Evolutionary conservation across 1,284 basidiomycete species (phyloP), one percentile per base, ranked within the genome.

Genomic region (Cystobasidiaceae sp.): DNA sequence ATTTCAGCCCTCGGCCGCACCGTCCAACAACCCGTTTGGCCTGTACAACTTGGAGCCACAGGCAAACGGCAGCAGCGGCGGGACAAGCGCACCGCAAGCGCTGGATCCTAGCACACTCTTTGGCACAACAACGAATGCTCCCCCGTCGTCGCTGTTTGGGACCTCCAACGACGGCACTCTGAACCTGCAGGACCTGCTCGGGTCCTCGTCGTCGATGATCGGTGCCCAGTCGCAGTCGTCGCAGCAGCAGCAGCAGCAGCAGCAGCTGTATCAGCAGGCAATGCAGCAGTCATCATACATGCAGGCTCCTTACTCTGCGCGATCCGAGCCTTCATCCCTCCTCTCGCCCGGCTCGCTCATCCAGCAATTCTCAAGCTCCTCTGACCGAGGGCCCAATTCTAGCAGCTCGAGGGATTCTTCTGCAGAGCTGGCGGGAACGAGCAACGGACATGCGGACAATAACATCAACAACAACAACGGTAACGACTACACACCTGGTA

Each of bases 321-420:
- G 17, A 1, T 43, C 61, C 25, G 49, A 27, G 4, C 41, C 61
- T 34, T 17, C 44, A 1, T 59, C 56, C 21, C 28, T 49, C 25
- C 32, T 56, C 9, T 64, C 61, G 9, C 61, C 61, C 21, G 28
- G 48, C n/a, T 48, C 61, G 13, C 30, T 64, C 39, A 33, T 56
- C 51, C 61, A 50, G 25, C 46, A 56, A 19, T 28, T 56, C 25
- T 56, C 37, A 9, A 41, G 55, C 28, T 45, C 51, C n/a, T 64
- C 61, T 6, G 51, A 52, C 25, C 39, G 43, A 19, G 46, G 49
- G 49, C 28, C 25, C 25, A 64, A 49, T 19, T 64, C 61, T 25
- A 44, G 51, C 41, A 48, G 43, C 19, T 64, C 61, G 52, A 37
- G 61, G 28, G 43, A 41, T 28, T 64, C 61, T 27, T 64, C 61